Evolutionary conservation across 1,139 yeast species (phyloP).

Genomic region (Kodamaea anthophila): DNA sequence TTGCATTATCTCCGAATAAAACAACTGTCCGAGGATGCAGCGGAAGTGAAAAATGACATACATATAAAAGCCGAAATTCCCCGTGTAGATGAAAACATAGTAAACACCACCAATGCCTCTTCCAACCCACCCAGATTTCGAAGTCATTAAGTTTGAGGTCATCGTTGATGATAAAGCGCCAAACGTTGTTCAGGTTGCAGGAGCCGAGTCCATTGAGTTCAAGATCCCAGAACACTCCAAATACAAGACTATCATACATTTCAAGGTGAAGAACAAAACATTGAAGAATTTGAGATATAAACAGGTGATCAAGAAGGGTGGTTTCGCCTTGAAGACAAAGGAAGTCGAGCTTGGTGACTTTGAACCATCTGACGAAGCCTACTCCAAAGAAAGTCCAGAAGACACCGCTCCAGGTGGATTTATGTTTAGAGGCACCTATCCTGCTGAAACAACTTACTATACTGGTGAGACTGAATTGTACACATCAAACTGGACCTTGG

Average conservation of each 20-base stretch:
- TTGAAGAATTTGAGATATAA: constrained; percentile 31
- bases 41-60: constrained; percentile 3
- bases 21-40: constrained; percentile 3
- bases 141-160: constrained; percentile 28
- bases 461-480: constrained; percentile 27
- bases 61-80: too few species aligned
- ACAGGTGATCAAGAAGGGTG: constrained; percentile 36
- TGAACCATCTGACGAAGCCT: constrained; percentile 27
- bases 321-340: constrained; percentile 29
- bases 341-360: constrained; percentile 26
- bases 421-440: constrained; percentile 32
- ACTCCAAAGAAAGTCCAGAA: constrained; percentile 25
- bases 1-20: background rate
- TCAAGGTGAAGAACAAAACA: constrained; percentile 26
- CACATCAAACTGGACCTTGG: constrained; percentile 31
- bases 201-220: constrained; percentile 24
- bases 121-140: constrained; percentile 26
- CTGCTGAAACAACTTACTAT: constrained; percentile 30
- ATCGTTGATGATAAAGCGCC: constrained; percentile 27
- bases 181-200: constrained; percentile 23
- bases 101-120: constrained; percentile 7
- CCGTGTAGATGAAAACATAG: background rate
- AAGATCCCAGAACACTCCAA: constrained; percentile 36
- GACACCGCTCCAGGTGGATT: constrained; percentile 40
- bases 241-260: constrained; percentile 29